Base-by-base conservation (phyloP, 202 grass and related monocot genomes). In the Brachypodium distachyon region DNA sequence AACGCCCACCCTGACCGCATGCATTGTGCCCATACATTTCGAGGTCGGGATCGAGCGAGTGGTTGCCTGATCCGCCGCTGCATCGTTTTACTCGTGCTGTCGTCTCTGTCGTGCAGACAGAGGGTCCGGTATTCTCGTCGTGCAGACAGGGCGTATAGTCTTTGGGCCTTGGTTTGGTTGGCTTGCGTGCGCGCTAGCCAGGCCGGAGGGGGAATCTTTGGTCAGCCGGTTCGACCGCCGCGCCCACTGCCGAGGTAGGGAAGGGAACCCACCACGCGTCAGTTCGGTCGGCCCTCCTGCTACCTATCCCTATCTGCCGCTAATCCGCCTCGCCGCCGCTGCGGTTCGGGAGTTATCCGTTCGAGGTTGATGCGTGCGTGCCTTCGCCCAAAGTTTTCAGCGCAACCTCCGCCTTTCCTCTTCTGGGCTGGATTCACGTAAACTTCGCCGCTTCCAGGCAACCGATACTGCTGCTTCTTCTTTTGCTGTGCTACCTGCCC, bases 261-360 rank as follows among this genome's bases (percentile, higher is more conserved):
- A 22, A n/a, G 21, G 29, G 52, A 51, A 13, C 80, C 80, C 76
- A 84, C 80, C 76, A 84, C 81, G 81, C 86, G 81, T 88, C 76
- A 75, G 63, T 51, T 32, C 18, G 28, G 44, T 28, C 68, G 11
- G 5, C 4, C 55, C 7, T 34, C 39, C 3, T 7, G 25, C 67
- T 38, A 41, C 12, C 51, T 54, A 27, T 42, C 23, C 56, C 2
- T 22, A 41, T 6, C 4, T 47, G 18, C 23, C 21, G 56, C 57
- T 33, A 31, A 44, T 71, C 70, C 31, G 5, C 64, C 64, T 50
- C 50, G 74, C 44, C 28, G 19, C 31, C 16, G 70, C 25, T 68
- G 26, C 64, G 25, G 56, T 34, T 39, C 4, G 17, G 11, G 46
- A 7, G 12, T 72, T 54, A 78, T 70, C 70, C 4, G 16, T 54